These are phyloP conservation scores for Hymenoscyphus scutula DNA, from an alignment of 2,329 filamentous ascomycete genomes.

Conservation along the genomic window DNA sequence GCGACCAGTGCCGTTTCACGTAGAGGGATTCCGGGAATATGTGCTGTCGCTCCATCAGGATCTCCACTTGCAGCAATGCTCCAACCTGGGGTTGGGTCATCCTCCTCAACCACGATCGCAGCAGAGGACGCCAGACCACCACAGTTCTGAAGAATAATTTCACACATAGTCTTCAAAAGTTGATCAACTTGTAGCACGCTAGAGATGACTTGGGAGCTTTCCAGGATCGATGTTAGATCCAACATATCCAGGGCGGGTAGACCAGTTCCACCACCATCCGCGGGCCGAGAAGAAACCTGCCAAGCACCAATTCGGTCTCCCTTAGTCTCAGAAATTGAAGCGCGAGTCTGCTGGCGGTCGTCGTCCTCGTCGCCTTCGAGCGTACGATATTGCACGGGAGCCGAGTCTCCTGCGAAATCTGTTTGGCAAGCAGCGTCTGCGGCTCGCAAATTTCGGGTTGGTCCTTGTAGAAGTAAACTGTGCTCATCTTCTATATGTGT, in stretches of 20 bases:
- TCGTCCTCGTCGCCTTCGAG: slow-evolving; percentile 42
- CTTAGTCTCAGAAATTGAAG: slow-evolving; percentile 43
- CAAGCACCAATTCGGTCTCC: slow-evolving; percentile 62
- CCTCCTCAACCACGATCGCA: slow-evolving; percentile 71
- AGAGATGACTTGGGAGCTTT: slow-evolving; percentile 74
- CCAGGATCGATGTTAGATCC: slow-evolving; percentile 73
- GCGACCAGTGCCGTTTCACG: slow-evolving; percentile 67
- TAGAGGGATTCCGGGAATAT: slow-evolving; percentile 63
- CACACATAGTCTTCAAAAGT: slow-evolving; percentile 75
- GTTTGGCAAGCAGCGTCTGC: slow-evolving; percentile 68
- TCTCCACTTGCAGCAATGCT: slow-evolving; percentile 72
- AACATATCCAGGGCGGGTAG: slow-evolving; percentile 79
- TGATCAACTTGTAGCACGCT: slow-evolving; percentile 74
- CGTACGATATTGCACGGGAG: slow-evolving; percentile 51
- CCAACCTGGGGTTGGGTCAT: slow-evolving; percentile 53
- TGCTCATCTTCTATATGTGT: slow-evolving; percentile 67
- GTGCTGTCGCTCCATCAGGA: slow-evolving; percentile 67
- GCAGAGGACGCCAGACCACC: slow-evolving; percentile 68
- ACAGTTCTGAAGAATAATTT: slow-evolving; percentile 76
- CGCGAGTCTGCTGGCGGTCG: slow-evolving; percentile 41
- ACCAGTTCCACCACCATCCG: slow-evolving; percentile 53
- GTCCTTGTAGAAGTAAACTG: slow-evolving; percentile 62
- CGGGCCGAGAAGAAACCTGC: slow-evolving; percentile 57
- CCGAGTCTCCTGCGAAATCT: slow-evolving; percentile 60
- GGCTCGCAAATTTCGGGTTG: slow-evolving; percentile 55